Evolutionary conservation across 1,284 basidiomycete species (phyloP).

Genomic region (Melampsora americana): DNA sequence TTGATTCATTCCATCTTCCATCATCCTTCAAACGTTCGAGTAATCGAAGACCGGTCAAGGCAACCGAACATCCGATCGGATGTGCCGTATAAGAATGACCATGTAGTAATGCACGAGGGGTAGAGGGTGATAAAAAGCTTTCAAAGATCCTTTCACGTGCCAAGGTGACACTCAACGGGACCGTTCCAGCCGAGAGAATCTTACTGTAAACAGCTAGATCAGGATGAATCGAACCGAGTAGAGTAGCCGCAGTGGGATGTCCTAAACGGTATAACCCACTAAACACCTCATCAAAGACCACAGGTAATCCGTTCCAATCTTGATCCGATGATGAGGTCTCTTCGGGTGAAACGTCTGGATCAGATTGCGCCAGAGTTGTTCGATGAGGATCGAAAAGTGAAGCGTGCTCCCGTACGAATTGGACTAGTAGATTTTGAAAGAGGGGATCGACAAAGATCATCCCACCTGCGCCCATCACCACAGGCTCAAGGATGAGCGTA

Average conservation of each 20-base stretch:
- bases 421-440: conserved; percentile 83
- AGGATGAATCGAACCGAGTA: conserved; percentile 64
- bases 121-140: conserved; percentile 71
- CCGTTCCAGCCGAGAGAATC: conserved; percentile 84
- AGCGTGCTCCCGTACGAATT: conserved; percentile 66
- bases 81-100: conserved; percentile 95
- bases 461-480: conserved; percentile 91
- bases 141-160: conserved; percentile 74
- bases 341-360: no score
- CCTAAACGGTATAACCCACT: conserved; percentile 85
- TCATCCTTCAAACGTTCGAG: conserved; percentile 59
- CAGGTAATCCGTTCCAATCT: conserved; percentile 72
- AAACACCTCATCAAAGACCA: conserved; percentile 96
- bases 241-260: conserved; percentile 63
- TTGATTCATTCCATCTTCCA: conserved; percentile 63
- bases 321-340: conserved; percentile 34
- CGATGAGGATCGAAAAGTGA: conserved; percentile 55
- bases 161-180: conserved; percentile 82
- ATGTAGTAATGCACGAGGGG: conserved; percentile 81
- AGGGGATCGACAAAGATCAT: conserved; percentile 98
- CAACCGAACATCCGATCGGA: conserved; percentile 84
- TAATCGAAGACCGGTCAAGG: conserved; percentile 71
- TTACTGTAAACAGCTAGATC: conserved; percentile 92
- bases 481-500: conserved; percentile 83
- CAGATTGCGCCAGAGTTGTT: conserved; percentile 16